Base-by-base conservation (phyloP, 768 basidiomycete genomes). In the Cystobasidium ongulense region DNA sequence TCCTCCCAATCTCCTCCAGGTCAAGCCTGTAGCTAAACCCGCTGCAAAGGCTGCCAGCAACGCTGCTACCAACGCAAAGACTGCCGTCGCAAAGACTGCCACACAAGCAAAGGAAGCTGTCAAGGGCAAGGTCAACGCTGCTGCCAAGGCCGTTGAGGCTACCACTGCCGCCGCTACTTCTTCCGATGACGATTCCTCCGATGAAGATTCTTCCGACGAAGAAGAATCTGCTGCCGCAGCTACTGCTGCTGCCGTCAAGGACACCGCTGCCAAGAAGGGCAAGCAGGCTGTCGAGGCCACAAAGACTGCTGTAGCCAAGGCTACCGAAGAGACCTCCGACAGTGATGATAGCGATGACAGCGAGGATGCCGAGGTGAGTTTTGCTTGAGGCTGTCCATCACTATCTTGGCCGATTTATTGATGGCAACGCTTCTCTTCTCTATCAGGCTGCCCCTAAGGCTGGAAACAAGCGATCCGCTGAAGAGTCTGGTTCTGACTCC, bases 401-500 rank as follows among this genome's bases (percentile, higher is more conserved):
- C 23, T 50, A 23, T 15, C 15, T 50, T 23, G 46, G 46, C 46
- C 46, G 46, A 23, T 15, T 7, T 63, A 31, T 39, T 8, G 62
- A 5, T 33, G 21, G 23, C 36, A n/a, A 8, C 25, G 13, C 23
- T 11, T 63, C 31, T 36, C 29, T 23, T 23, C 25, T 39, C 13
- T 10, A 36, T 64, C 35, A 64, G 18, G 41, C 67, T 25, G 46
- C 38, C 11, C n/a, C 66, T 13, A 68, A 46, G 46, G 46, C 39
- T 21, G 36, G 29, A 10, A 59, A 52, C n/a, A 71, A 71, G 54
- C 68, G 68, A 57, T 8, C 68, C 25, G 86, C 83, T 8, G 84
- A 84, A 17, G 86, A 85, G 13, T 84, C 82, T n/a, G 86, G 87
- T 31, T 84, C 84, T 1, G 88, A 81, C 18, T 86, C 84, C 1